Base-by-base conservation (phyloP, 441 rosid species). In the Croton laevigatus region DNA sequence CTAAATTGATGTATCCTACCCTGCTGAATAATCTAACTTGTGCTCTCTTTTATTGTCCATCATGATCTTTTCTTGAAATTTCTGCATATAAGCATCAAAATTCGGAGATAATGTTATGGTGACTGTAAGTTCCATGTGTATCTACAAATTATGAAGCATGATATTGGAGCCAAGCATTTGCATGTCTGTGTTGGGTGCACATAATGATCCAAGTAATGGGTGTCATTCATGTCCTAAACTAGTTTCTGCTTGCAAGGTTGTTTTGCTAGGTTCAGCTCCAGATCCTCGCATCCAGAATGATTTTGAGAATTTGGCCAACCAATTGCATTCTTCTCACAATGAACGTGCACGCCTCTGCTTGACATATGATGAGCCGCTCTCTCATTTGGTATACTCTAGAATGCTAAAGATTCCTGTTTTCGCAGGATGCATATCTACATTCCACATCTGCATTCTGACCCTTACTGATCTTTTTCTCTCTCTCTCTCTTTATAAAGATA, bases 251-350 rank as follows among this genome's bases (percentile, higher is more conserved):
- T 57, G 37, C 87, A 91, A 40, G 97, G 96, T 93, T 80, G 90
- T 93, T 17, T 75, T 95, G 87, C 85, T 95, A 71, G 99, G 99
- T 70, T 93, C 98, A 71, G 99, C 98, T 71, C 99, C 99, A 4
- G 99, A 92, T 85, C 99, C 93, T 75, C 88, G 95, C 59, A 88
- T 95, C 64, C 99, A 95, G 73, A 89, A 87, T 74, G 99, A 95
- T 80, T 95, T 95, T 38, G 96, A 88, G 63, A 80, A 82, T 81
- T 84, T 95, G 73, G 89, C 98, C 72, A 86, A 89, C 68, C 92
- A 85, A 55, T 80, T 95, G 77, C 94, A 87, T 82, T 86, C 93
- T 72, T 55, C 84, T 76, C 90, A 92, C 58, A 20, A 19, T 69
- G 94, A 84, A 72, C 83, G 84, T 13, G 94, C 97, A 76, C 85